Evolutionary conservation across 192 early-diverging fungal genomes (phyloP), one percentile per base, ranked within the genome.

Genomic region (Entomortierella beljakovae): DNA sequence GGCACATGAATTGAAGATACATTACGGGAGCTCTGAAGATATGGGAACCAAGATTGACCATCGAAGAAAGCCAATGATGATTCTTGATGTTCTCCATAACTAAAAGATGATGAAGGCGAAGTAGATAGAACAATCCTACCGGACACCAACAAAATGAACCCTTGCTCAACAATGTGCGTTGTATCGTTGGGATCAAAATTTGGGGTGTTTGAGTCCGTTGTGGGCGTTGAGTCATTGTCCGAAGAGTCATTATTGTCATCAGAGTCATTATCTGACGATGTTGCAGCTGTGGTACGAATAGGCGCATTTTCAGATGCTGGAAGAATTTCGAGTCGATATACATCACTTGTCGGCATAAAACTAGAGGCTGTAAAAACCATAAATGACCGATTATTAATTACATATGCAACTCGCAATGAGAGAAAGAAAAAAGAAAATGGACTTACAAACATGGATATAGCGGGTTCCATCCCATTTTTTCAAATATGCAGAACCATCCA

Each of bases 401-500:
- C 37, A 40, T 13, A n/a, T n/a, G n/a, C 37, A 40, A 13, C 37
- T 40, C 6, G 37, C 37, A 40, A 40, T 6, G 37, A 9, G 7
- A 40, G 37, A 40, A 40, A 40, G 6, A 29, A 29, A 20, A 54
- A 28, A 50, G 11, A 40, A 60, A 25, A 16, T 26, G n/a, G 15
- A 74, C 71, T 61, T 66, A 74, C 71, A 71, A 0, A 85, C 75
- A 20, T 57, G 49, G 20, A 51, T 61, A 28, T 89, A 82, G 15
- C 80, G 58, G 3, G 59, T 26, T 18, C 88, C 88, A 59, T 84
- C 83, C 66, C 80, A 91, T 53, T 86, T 83, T 57, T 67, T 73
- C 40, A 91, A 77, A 49, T 90, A 91, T 1, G 86, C 73, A 15
- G 76, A 51, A 4, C 67, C 81, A 57, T 74, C 71, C 2, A 22